Evolutionary conservation across 306 rosid genomes (phyloP).

Genomic region (Comarum palustre): DNA sequence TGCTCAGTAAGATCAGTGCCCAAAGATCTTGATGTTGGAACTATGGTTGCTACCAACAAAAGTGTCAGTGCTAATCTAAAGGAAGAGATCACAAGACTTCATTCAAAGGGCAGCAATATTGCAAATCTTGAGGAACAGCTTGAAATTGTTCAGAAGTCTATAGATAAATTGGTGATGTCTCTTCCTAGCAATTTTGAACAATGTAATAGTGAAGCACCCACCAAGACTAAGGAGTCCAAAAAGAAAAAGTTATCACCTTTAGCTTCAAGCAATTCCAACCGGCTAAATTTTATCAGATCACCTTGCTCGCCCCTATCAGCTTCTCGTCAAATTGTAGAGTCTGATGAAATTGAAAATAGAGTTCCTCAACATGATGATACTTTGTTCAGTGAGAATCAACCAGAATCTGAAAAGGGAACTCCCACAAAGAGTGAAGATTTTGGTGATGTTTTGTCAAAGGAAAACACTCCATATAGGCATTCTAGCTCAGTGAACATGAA

Average conservation of each 20-base stretch:
- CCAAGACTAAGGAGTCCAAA: slow-evolving; percentile 65
- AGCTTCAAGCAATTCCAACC: slow-evolving; percentile 66
- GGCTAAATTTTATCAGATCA: slow-evolving; percentile 65
- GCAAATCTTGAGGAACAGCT: slow-evolving; percentile 97
- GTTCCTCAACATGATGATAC: slow-evolving; percentile 62
- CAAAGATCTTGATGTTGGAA: slow-evolving; percentile 75
- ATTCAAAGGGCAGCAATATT: slow-evolving; percentile 95
- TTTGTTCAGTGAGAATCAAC: slow-evolving; percentile 46
- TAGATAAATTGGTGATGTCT: slow-evolving; percentile 96
- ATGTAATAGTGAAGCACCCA: slow-evolving; percentile 46
- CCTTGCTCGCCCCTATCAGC: slow-evolving; percentile 93
- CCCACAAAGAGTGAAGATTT: slow-evolving; percentile 86
- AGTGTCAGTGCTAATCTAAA: slow-evolving; percentile 96
- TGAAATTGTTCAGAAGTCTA: slow-evolving; percentile 95
- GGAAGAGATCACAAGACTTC: slow-evolving; percentile 96
- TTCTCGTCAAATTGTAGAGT: slow-evolving; percentile 62
- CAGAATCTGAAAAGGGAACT: slow-evolving; percentile 79
- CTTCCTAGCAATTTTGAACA: slow-evolving; percentile 75
- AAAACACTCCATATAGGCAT: slow-evolving; percentile 69
- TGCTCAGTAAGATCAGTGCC: slow-evolving; percentile 54
- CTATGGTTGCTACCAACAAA: slow-evolving; percentile 56
- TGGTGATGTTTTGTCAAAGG: slow-evolving; percentile 84
- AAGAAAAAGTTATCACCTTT: slow-evolving; percentile 82
- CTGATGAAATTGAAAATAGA: slow-evolving; percentile 75
- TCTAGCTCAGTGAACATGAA: slow-evolving; percentile 97